Conservation (phyloP, 1,284 basidiomycete species). For the Meira nashicola region DNA sequence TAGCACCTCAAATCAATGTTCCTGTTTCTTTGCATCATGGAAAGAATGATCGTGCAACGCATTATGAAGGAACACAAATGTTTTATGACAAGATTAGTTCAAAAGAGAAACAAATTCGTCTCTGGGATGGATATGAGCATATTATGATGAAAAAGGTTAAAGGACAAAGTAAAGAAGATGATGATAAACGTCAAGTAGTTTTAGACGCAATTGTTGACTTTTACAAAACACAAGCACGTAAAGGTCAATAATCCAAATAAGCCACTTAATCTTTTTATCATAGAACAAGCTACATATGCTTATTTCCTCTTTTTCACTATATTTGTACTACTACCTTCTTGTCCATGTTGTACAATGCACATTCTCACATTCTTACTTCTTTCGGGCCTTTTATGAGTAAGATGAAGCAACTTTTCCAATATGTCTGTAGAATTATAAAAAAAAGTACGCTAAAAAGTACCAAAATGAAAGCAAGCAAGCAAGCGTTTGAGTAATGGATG, state of each 20-base stretch:
- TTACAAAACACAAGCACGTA: conserved; percentile 9
- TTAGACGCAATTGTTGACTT: conserved; percentile 28
- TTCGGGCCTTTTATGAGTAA: too few relatives aligned
- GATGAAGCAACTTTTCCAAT: too few relatives aligned
- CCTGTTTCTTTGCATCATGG: conserved; percentile 58
- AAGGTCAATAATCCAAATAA: not conserved
- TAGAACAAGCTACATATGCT: too few relatives aligned
- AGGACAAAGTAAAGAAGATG: conserved; percentile 36
- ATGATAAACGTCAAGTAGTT: conserved; percentile 29
- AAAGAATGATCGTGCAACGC: conserved; percentile 56
- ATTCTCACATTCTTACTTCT: not conserved
- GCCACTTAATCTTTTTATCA: too few relatives aligned
- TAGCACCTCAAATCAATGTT: conserved; percentile 48
- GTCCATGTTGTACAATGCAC: not conserved
- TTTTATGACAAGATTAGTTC: conserved; percentile 54
- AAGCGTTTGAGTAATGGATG: too few relatives aligned
- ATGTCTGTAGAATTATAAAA: too few relatives aligned
- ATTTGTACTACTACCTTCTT: not conserved
- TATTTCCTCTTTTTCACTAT: too few relatives aligned
- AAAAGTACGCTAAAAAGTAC: too few relatives aligned
- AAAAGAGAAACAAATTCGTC: conserved; percentile 54
- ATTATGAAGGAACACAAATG: conserved; percentile 53
- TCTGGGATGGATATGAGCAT: conserved; percentile 59
- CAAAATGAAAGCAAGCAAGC: too few relatives aligned
- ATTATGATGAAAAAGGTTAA: conserved; percentile 53